Conservation (phyloP, 2,329 filamentous ascomycete species). For the Stemphylium lycopersici region DNA sequence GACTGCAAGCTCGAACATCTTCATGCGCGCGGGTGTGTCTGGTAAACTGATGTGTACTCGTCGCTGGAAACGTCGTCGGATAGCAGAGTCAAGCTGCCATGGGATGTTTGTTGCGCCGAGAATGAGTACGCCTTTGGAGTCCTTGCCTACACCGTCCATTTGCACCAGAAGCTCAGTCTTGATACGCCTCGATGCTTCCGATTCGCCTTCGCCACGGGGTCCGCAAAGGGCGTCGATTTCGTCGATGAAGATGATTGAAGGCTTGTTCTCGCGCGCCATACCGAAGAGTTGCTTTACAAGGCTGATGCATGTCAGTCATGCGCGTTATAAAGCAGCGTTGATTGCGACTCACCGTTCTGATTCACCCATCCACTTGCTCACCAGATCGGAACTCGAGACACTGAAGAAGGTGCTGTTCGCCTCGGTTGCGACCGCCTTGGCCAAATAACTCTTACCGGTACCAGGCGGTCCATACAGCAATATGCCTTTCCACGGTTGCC, state of each 20-base stretch:
- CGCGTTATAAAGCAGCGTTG: not conserved
- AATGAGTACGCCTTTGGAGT: constrained; percentile 91
- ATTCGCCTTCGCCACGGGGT: constrained; percentile 91
- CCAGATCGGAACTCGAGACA: constrained; percentile 93
- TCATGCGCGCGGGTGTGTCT: constrained; percentile 83
- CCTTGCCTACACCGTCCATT: constrained; percentile 98
- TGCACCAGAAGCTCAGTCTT: constrained; percentile 98
- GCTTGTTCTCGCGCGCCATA: constrained; percentile 97
- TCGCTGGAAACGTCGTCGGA: constrained; percentile 92
- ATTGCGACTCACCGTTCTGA: constrained; percentile 76
- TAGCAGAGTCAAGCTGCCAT: constrained; percentile 96
- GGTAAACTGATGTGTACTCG: constrained; percentile 95
- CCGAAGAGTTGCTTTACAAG: constrained; percentile 96
- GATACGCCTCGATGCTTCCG: constrained; percentile 94
- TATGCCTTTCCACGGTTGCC: constrained; percentile 98
- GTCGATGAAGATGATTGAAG: constrained; percentile 98
- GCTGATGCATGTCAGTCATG: constrained; percentile 54
- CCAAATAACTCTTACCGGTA: constrained; percentile 96
- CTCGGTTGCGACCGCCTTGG: constrained; percentile 96
- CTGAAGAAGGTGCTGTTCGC: constrained; percentile 99
- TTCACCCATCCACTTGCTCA: constrained; percentile 99
- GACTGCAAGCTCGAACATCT: constrained; percentile 95
- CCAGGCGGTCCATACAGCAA: constrained; percentile 93
- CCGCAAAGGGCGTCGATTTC: constrained; percentile 97
- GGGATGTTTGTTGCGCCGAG: constrained; percentile 97